phyloP scores from a whole-genome alignment of 176 grass and related monocot species.

The Aegilops umbellulata region DNA sequence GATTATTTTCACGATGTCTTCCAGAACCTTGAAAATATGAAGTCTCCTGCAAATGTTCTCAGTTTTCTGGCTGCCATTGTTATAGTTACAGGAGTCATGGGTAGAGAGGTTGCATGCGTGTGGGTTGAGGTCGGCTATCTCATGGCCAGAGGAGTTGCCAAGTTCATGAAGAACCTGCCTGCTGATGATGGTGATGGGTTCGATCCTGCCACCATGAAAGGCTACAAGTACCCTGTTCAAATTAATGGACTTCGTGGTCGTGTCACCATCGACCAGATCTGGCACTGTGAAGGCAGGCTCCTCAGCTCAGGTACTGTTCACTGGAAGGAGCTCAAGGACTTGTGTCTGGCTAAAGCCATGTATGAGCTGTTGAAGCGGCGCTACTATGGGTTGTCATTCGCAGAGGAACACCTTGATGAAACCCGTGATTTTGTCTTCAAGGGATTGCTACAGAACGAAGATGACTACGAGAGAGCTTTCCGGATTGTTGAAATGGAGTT shows the following conservation, averaged over 20 bases:
- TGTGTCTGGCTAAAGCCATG: not conserved
- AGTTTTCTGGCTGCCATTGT: accelerated
- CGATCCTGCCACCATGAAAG: not conserved
- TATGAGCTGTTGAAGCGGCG: not conserved
- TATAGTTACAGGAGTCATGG: accelerated
- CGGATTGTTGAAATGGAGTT: constrained; percentile 8
- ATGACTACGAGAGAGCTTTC: not conserved
- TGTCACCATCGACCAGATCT: not conserved
- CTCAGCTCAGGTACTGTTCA: not conserved
- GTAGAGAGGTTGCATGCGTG: not conserved
- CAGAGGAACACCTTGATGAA: not conserved
- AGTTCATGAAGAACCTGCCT: not conserved
- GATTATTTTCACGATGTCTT: too few species aligned
- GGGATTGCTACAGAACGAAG: not conserved
- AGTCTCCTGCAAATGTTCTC: not conserved
- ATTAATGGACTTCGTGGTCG: too few species aligned
- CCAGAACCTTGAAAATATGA: too few species aligned
- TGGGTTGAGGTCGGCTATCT: not conserved
- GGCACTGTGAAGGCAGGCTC: not conserved
- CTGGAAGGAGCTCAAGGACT: not conserved
- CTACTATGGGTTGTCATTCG: not conserved
- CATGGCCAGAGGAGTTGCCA: not conserved
- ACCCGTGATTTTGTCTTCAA: not conserved
- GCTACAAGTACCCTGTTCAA: not conserved
- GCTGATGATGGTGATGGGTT: not conserved